Percentiles rank a stretch among this genome's conserved stretches.
These are phyloP conservation scores for Aphanomyces cochlioides DNA, from an alignment of 352 stramenopile genomes.

Conservation along the genomic window DNA sequence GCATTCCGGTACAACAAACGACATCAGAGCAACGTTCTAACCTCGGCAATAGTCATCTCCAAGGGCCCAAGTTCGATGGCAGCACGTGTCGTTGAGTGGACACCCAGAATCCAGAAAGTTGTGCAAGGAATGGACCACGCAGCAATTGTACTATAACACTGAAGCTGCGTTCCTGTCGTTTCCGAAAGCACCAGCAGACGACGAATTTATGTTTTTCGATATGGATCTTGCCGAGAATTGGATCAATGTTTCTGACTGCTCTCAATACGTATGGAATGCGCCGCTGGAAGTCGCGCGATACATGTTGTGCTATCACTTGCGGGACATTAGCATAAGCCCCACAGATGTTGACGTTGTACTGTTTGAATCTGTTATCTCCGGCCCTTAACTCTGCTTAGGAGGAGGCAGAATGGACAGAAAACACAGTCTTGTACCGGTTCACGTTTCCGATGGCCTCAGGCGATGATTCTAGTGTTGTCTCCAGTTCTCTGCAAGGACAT, in stretches of 20 bases:
- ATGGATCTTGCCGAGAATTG: neutral
- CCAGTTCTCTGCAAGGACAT: neutral
- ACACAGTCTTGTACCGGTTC: neutral
- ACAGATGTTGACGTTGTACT: neutral
- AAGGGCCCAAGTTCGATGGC: neutral
- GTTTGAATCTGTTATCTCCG: neutral
- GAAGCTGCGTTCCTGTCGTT: neutral
- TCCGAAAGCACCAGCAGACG: neutral
- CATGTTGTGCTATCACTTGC: slow-evolving; percentile 1
- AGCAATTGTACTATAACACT: slow-evolving; percentile 15
- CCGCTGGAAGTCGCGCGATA: neutral
- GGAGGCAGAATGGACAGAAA: slow-evolving; percentile 1
- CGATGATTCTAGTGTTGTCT: neutral
- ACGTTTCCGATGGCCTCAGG: neutral
- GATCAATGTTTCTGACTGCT: neutral
- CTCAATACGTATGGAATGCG: slow-evolving; percentile 4
- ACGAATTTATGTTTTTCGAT: neutral
- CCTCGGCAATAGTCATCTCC: neutral
- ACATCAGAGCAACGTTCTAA: neutral
- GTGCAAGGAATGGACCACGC: slow-evolving; percentile 4
- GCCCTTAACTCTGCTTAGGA: neutral
- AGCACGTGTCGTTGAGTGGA: neutral
- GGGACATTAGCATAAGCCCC: neutral
- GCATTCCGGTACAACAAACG: neutral
- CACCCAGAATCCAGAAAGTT: neutral